Base-by-base conservation (phyloP, 345 rosid species). In the Aurinia saxatilis region DNA sequence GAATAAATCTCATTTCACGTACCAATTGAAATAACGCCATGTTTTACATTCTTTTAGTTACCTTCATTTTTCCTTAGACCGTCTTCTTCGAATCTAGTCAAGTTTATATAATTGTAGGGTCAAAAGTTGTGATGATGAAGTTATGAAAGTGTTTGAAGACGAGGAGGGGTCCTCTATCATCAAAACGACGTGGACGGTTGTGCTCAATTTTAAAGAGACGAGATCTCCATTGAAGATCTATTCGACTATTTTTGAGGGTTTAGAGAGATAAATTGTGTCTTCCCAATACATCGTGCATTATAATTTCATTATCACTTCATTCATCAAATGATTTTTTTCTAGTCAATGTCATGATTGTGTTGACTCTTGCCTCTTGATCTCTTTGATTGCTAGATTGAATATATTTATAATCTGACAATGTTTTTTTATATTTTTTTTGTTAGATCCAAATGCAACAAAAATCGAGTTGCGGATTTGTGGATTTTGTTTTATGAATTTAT, bases 111-210 rank as follows among this genome's bases (percentile, higher is more conserved):
- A 18, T 10, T n/a, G 50, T 60, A 61, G 61, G 56, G 73, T 53
- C 73, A 60, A 60, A 57, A 68, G 73, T 52, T 60, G 67, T 68
- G 61, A 68, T 68, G 61, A 60, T 68, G 39, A 69, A 45, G 67
- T 60, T 52, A 68, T 60, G 48, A 51, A 68, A 51, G 17, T 45
- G 60, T 51, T 21, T 59, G 19, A 67, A 57, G 38, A 34, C 10
- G 38, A 41, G 53, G 60, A 68, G 73, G 73, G 73, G 67, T 61
- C 73, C 55, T 61, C 41, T 37, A 44, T 69, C 67, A 69, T 69
- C 67, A 69, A 68, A 29, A 39, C 60, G 56, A 35, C 48, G 60
- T 68, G 61, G 40, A 68, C 59, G 66, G 48, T 52, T 52, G 55
- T 68, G 62, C 55, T 68, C 7, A 52, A 60, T 34, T 52, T 68